Evolutionary conservation across 2,329 filamentous ascomycete genomes (phyloP).

Genomic region (Lasiodiplodia sp.): DNA sequence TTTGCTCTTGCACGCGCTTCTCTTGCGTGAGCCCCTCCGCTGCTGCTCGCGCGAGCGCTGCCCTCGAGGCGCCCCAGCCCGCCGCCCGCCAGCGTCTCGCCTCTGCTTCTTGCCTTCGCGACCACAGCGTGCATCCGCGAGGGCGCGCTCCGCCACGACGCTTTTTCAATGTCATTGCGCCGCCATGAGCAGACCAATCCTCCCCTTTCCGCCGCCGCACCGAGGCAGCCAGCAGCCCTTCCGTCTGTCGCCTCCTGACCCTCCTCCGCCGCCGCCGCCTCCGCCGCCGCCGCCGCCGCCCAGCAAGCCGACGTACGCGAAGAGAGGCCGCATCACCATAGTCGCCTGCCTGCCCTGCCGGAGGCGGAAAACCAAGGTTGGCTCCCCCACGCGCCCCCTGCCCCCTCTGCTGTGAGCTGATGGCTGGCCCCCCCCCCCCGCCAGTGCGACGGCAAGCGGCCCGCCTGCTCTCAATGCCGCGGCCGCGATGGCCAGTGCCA

Average conservation of each 20-base stretch:
- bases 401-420: constrained; percentile 17
- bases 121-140: constrained; percentile 9
- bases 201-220: constrained; percentile 27
- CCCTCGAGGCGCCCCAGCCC: background rate
- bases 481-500: constrained; percentile 33
- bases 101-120: constrained; percentile 3
- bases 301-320: constrained; percentile 33
- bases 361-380: constrained; percentile 36
- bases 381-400: background rate
- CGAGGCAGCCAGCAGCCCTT: constrained; percentile 15
- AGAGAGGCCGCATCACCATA: constrained; percentile 37
- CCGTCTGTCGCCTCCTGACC: constrained; percentile 19
- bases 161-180: constrained; percentile 53
- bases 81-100: background rate
- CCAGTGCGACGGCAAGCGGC: constrained; percentile 37
- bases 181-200: constrained; percentile 31
- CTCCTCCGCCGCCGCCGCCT: constrained; percentile 17
- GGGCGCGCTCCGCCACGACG: constrained; percentile 10
- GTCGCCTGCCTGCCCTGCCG: constrained; percentile 38
- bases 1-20: constrained; percentile 12
- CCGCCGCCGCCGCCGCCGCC: constrained; percentile 30
- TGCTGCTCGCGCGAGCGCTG: background rate
- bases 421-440: background rate
- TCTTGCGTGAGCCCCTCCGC: background rate
- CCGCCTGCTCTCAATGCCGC: constrained; percentile 35